A percentile compares a stretch with the other conserved stretches of the same genome.
Evolutionary conservation across 257 asterid species (phyloP).

Genomic region (Nicotiana otophora): DNA sequence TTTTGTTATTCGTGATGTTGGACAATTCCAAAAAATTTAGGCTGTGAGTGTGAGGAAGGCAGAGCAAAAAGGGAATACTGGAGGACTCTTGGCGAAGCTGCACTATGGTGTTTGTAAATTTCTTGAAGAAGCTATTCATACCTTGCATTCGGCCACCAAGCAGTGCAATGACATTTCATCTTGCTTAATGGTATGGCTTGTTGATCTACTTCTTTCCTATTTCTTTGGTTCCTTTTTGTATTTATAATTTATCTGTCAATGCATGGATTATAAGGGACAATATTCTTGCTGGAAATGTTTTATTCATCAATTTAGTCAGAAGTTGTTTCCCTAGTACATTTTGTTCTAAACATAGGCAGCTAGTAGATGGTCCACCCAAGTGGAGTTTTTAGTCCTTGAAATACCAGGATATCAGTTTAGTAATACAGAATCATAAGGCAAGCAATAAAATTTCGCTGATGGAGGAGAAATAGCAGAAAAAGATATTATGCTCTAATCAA

Average conservation of each 20-base stretch:
- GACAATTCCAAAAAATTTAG: slow-evolving; percentile 20
- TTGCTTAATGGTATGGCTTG: slow-evolving; percentile 35
- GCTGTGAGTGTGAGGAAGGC: slow-evolving; percentile 65
- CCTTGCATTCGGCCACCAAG: slow-evolving; percentile 25
- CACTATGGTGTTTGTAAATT: slow-evolving; percentile 53
- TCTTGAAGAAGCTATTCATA: slow-evolving; percentile 42
- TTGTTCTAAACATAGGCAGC: not conserved
- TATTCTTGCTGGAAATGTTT: not conserved
- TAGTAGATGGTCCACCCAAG: not conserved
- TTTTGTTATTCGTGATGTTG: not conserved
- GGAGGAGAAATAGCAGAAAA: not conserved
- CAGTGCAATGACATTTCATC: slow-evolving; percentile 51
- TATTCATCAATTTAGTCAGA: not conserved
- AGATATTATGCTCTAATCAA: not conserved
- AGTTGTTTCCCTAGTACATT: not conserved
- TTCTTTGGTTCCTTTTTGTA: not conserved
- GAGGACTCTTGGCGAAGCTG: slow-evolving; percentile 51
- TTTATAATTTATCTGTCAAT: not conserved
- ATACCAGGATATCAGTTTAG: not conserved
- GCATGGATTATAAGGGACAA: not conserved
- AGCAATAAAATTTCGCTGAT: not conserved
- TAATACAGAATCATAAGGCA: not conserved
- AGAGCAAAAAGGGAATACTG: slow-evolving; percentile 50
- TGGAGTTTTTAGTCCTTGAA: not conserved
- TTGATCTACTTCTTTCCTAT: not conserved